Percentiles rank a stretch among this genome's conserved stretches.
Evolutionary conservation across 2,329 filamentous ascomycete genomes (phyloP).

Genomic region (Neurospora crassa): DNA sequence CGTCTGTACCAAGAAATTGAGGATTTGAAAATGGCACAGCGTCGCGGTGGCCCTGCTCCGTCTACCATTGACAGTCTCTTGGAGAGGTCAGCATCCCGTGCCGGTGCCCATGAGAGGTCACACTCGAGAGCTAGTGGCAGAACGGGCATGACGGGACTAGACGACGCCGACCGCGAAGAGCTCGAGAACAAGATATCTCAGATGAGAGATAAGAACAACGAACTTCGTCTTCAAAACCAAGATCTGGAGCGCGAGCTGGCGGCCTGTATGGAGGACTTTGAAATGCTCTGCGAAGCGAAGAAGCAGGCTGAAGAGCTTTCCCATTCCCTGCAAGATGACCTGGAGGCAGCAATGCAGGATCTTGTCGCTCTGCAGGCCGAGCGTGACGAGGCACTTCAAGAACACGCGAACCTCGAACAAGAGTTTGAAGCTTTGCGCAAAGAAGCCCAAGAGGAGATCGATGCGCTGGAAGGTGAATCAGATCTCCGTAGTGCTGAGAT

Average conservation of each 20-base stretch:
- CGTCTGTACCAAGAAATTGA: slow-evolving; percentile 94
- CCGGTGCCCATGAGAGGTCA: slow-evolving; percentile 58
- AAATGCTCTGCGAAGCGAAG: slow-evolving; percentile 57
- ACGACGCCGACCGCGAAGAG: slow-evolving; percentile 77
- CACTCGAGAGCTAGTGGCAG: slow-evolving; percentile 64
- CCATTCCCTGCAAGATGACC: slow-evolving; percentile 65
- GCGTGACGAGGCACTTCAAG: slow-evolving; percentile 73
- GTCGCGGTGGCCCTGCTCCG: slow-evolving; percentile 53
- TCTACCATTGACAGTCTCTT: slow-evolving; percentile 81
- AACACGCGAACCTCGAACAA: slow-evolving; percentile 44
- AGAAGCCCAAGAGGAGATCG: slow-evolving; percentile 58
- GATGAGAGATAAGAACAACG: slow-evolving; percentile 76
- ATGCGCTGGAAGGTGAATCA: slow-evolving; percentile 59
- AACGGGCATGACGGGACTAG: slow-evolving; percentile 50
- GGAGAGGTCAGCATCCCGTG: slow-evolving; percentile 85
- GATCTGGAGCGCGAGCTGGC: slow-evolving; percentile 78
- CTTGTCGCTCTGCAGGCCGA: slow-evolving; percentile 70
- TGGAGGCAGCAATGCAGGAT: slow-evolving; percentile 71
- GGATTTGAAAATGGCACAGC: slow-evolving; percentile 81
- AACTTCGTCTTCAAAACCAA: slow-evolving; percentile 81
- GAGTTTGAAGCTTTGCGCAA: slow-evolving; percentile 52
- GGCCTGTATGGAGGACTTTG: slow-evolving; percentile 69
- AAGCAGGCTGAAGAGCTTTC: slow-evolving; percentile 48
- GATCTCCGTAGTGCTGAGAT: slow-evolving; percentile 65
- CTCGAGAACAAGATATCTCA: slow-evolving; percentile 76